Evolutionary conservation across 257 asterid genomes (phyloP), one percentile per base, ranked within the genome.

Genomic region (Ilex asprella): DNA sequence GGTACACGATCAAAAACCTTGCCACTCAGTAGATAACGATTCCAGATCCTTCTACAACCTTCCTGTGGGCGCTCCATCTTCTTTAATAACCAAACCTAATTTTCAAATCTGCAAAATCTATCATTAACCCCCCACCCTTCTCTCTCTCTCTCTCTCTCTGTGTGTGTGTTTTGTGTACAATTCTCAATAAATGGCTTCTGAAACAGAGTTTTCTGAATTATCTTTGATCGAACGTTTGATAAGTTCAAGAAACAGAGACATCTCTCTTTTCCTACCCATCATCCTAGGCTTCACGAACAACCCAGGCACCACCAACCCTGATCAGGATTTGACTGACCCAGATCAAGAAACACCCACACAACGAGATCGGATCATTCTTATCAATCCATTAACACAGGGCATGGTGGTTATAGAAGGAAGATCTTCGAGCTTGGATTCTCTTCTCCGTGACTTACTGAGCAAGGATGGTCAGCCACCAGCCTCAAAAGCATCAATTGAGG

Each of bases 401-500:
- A 76, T 88, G 92, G 67, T 81, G 6, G 85, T 85, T 0, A 57
- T 81, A 16, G 83, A 82, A 63, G 70, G 73, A 39, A 54, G 70
- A 0, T n/a, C 76, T 1, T 31, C 66, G 6, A 73, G 63, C 0
- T 71, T 83, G 7, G 85, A 77, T 1, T 54, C 83, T 3, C 44
- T 78, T 21, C 15, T 83, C 2, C 43, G 63, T 7, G 81, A 80
- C 5, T n/a, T 84, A 55, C 52, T 67, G 16, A 66, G 63, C 16
- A 81, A 82, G 60, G 69, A 53, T 7, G 91, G 89, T 2, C 85
- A 66, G 6, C 94, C 90, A 1, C 96, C 95, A 1, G 95, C 95
- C 2, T 84, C 95, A 1, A 82, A 79, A 56, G 81, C 87, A 1
- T 81, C 97, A 1, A 89, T 89, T 13, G 91, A 86, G 0, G 85